Evolutionary conservation across 305 asterid genomes (phyloP).

Genomic region (Ilex paraguariensis): DNA sequence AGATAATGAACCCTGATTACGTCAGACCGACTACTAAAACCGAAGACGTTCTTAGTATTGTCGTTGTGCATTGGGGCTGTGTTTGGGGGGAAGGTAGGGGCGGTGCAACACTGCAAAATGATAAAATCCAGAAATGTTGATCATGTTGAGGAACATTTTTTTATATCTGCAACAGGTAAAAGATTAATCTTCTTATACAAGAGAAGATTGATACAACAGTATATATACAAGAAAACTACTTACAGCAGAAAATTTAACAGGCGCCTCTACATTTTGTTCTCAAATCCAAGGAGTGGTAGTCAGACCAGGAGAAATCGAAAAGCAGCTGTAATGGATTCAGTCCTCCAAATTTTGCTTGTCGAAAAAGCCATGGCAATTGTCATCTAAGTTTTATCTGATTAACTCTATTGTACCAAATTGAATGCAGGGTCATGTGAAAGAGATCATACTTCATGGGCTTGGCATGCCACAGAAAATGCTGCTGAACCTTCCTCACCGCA

Average conservation of each 20-base stretch:
- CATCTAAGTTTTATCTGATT: slow-evolving; percentile 59
- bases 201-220: not conserved
- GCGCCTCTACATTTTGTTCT: not conserved
- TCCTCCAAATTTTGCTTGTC: not conserved
- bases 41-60: too few relatives aligned
- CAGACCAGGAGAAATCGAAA: too few relatives aligned
- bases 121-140: too few relatives aligned
- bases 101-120: too few relatives aligned
- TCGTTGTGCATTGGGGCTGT: too few relatives aligned
- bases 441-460: slow-evolving; percentile 64
- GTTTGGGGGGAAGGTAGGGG: too few relatives aligned
- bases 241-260: not conserved
- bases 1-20: too few relatives aligned
- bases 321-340: too few relatives aligned
- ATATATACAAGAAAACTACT: not conserved
- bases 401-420: slow-evolving; percentile 74
- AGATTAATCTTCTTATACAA: not conserved
- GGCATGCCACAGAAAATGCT: slow-evolving; percentile 70
- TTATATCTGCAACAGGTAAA: too few relatives aligned
- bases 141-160: too few relatives aligned
- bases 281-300: too few relatives aligned
- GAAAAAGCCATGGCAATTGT: slow-evolving; percentile 5
- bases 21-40: too few relatives aligned
- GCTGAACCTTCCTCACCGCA: slow-evolving; percentile 54
- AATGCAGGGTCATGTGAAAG: slow-evolving; percentile 83